Base-by-base conservation (phyloP, 228 moss, liverwort and hornwort species). In the Sphagnum fallax region DNA sequence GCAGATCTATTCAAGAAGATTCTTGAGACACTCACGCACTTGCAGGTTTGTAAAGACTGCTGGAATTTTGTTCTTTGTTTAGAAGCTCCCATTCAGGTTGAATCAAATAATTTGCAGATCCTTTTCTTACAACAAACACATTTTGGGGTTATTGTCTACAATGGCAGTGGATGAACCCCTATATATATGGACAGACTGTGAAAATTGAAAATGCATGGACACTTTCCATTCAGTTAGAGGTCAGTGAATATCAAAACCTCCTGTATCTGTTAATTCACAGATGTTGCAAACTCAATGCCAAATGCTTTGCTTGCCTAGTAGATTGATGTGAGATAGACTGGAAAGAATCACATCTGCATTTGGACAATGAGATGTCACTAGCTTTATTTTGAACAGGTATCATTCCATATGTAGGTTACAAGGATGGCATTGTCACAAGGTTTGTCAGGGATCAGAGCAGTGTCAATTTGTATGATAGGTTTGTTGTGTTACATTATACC, bases 121-220 rank as follows among this genome's bases (percentile, higher is more conserved):
- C 32, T 32, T 32, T 32, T 32, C 32, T 32, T 32, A 32, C 32
- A 32, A 32, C 32, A 32, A 32, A 32, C 32, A 32, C 32, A 32
- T 32, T 32, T 32, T 32, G 32, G 32, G 32, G 32, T 32, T 32
- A 32, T 32, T 32, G 32, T 32, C 2, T 32, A 32, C 32, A 32
- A 32, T 58, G 78, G 80, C 83, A 96, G 96, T 97, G 97, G 97
- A 97, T 97, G 93, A 91, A 93, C 71, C 91, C 97, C 9, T 97
- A 93, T 72, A 51, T 4, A 12, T 72, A 76, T 67, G 75, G 70
- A 50, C 68, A 71, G 66, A 9, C 69, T 67, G 82, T 85, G 55
- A 87, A 88, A 66, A 75, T 77, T 69, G 80, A 87, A 60, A 79
- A 75, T 67, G 82, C 82, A 48, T 95, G 91, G 96, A 88, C 86